These are phyloP conservation scores for Globisporangium emineosum DNA, from an alignment of 352 stramenopile species.

Conservation along the genomic window DNA sequence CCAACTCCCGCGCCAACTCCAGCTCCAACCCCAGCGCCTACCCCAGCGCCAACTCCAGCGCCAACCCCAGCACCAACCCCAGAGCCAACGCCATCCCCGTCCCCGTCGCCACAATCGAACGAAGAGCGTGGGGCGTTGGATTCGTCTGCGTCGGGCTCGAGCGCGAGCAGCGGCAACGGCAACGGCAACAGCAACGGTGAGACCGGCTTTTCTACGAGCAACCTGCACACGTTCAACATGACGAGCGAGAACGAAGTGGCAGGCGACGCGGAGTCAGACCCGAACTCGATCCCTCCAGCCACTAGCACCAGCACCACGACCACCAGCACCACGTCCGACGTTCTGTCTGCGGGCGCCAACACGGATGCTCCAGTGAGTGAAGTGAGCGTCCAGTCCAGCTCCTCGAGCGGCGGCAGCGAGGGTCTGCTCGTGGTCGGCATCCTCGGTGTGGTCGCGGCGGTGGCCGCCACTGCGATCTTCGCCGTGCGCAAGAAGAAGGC, in stretches of 20 bases:
- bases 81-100: constrained; percentile 20
- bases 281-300: background rate
- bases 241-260: constrained; percentile 16
- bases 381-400: constrained; percentile 38
- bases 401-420: background rate
- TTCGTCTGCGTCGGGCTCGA: constrained; percentile 18
- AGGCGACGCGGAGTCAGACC: constrained; percentile 3
- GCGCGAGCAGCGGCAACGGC: constrained; percentile 13
- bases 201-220: constrained; percentile 9
- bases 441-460: constrained; percentile 33
- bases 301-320: background rate
- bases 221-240: background rate
- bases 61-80: constrained; percentile 29
- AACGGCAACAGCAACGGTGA: constrained; percentile 14
- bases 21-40: constrained; percentile 29
- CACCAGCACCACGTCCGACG: constrained; percentile 13
- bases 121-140: constrained; percentile 15
- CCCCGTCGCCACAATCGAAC: constrained; percentile 16
- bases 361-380: constrained; percentile 27
- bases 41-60: constrained; percentile 30
- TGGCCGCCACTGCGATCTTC: constrained; percentile 54
- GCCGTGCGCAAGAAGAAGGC: constrained; percentile 67
- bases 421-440: constrained; percentile 30
- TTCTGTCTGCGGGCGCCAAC: constrained; percentile 15
- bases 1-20: constrained; percentile 30